Base-by-base conservation (phyloP, 108 stramenopile species). In the Nannochloropsis salina region DNA sequence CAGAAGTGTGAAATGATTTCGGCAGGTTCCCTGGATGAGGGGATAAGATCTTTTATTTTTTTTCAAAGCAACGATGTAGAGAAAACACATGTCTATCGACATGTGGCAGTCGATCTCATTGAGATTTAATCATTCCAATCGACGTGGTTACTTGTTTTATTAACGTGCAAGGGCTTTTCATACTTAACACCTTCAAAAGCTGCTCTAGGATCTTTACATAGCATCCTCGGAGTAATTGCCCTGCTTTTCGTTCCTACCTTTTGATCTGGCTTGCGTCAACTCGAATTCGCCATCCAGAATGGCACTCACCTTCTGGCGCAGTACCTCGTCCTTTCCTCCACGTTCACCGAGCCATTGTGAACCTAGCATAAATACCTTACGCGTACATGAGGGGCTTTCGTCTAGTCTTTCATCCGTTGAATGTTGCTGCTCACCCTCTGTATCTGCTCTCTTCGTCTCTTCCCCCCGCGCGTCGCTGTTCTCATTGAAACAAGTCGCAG, bases 241-340 rank as follows among this genome's bases (percentile, higher is more conserved):
- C 47, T 51, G 12, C 12, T 51, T 15, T 8, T 74, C 61, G 6
- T 74, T n/a, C 61, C n/a, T 1, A 3, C n/a, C 61, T n/a, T 74
- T n/a, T n/a, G 61, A 74, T n/a, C n/a, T 74, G n/a, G 61, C 61
- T n/a, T 74, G 61, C 61, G 61, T n/a, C 61, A 15, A 74, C n/a
- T 15, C 61, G n/a, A 74, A 74, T n/a, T 74, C 61, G 61, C n/a
- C 61, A 8, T 74, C 61, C 61, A 74, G n/a, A 15, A 74, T 3
- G 20, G 61, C 61, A 74, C n/a, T 74, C 6, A 74, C 61, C 61
- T 74, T 74, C n/a, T 74, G 61, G 4, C 15, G n/a, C 61, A n/a
- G 2, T 6, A n/a, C 61, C 61, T 74, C n/a, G 1, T n/a, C n/a
- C 6, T 3, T n/a, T 8, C n/a, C 61, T n/a, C 6, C n/a, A 15